Conservation (phyloP, 495 filamentous ascomycete genomes). For the Xylaria scruposa region DNA sequence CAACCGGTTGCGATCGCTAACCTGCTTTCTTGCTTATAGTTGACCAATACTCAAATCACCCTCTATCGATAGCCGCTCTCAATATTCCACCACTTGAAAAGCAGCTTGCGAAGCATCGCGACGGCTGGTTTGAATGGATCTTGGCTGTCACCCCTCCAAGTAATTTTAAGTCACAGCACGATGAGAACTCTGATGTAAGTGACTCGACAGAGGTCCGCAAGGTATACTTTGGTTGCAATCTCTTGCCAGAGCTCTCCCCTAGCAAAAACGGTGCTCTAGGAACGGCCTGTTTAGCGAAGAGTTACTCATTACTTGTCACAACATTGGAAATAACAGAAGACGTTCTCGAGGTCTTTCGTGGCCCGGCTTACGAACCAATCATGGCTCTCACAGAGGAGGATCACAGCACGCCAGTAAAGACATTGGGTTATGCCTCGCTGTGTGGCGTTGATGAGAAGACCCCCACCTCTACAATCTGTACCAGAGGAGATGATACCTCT, state of each 20-base stretch:
- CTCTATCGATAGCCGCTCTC: constrained; percentile 44
- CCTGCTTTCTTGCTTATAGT: constrained; percentile 16
- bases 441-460: constrained; percentile 16
- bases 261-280: constrained; percentile 15
- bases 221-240: constrained; percentile 54
- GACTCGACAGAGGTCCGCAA: constrained; percentile 23
- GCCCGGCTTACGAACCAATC: background rate
- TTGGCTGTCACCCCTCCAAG: constrained; percentile 42
- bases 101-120: constrained; percentile 55
- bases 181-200: constrained; percentile 27
- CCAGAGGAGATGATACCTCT: constrained; percentile 27
- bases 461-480: constrained; percentile 27
- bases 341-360: constrained; percentile 20
- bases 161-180: constrained; percentile 24
- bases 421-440: background rate
- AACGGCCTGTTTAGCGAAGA: constrained; percentile 7
- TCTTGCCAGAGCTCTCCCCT: constrained; percentile 40
- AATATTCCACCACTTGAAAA: constrained; percentile 45
- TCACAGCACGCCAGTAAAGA: constrained; percentile 12
- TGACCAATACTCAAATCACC: constrained; percentile 32
- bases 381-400: constrained; percentile 12
- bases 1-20: constrained; percentile 8
- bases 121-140: constrained; percentile 59
- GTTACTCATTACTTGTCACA: constrained; percentile 34
- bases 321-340: constrained; percentile 27